Conservation (phyloP, 202 grass and related monocot species). For the Brachypodium distachyon region DNA sequence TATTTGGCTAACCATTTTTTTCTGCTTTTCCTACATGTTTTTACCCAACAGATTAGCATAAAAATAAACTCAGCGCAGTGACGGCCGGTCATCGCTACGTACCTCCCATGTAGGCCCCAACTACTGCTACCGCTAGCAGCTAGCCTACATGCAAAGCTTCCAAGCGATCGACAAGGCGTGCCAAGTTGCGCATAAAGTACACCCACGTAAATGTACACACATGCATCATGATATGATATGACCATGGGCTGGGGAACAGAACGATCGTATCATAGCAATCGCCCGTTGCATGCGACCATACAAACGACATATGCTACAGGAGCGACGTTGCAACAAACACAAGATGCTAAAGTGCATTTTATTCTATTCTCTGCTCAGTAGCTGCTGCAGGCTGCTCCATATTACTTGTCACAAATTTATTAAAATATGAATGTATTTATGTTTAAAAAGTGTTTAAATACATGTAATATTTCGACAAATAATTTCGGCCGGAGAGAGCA, state of each 20-base stretch:
- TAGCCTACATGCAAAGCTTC: not conserved
- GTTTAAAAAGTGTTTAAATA: too few relatives aligned
- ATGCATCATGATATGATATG: too few relatives aligned
- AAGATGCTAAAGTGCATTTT: not conserved
- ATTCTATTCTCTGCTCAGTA: not conserved
- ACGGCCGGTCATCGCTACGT: too few relatives aligned
- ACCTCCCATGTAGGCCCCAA: not conserved
- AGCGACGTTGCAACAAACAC: slow-evolving; percentile 1
- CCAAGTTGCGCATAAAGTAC: not conserved
- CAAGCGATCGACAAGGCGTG: not conserved
- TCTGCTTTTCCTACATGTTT: too few relatives aligned
- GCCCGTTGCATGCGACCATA: not conserved
- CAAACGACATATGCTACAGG: not conserved
- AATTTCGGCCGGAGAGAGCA: too few relatives aligned
- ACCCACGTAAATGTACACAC: not conserved
- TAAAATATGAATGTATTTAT: too few relatives aligned
- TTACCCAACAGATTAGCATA: too few relatives aligned
- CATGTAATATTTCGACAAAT: too few relatives aligned
- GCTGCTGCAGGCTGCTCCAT: too few relatives aligned
- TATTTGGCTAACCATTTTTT: too few relatives aligned
- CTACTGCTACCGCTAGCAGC: not conserved
- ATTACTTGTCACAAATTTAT: too few relatives aligned
- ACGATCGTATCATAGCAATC: not conserved
- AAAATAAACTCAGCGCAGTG: too few relatives aligned
- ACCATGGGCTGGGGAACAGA: not conserved